Evolutionary conservation across 768 basidiomycete genomes (phyloP).

Genomic region (Pleurotus platypus): DNA sequence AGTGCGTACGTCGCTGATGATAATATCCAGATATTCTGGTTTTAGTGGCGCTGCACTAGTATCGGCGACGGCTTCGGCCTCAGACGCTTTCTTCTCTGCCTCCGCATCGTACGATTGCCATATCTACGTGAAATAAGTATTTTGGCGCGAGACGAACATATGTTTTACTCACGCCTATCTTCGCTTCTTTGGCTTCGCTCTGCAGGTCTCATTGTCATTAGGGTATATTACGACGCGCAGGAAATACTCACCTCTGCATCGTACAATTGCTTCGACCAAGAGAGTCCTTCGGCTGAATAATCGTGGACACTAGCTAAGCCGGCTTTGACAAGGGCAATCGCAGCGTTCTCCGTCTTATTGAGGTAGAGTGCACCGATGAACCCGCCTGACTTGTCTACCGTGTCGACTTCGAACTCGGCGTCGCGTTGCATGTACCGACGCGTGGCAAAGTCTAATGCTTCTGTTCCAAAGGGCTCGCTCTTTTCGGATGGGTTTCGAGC

Average conservation of each 20-base stretch:
- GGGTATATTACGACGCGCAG: slow-evolving; percentile 1
- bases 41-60: slow-evolving; percentile 55
- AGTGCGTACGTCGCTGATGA: slow-evolving; percentile 83
- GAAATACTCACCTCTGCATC: slow-evolving; percentile 68
- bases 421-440: slow-evolving; percentile 91
- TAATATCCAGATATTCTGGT: slow-evolving; percentile 87
- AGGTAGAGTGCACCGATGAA: slow-evolving; percentile 88
- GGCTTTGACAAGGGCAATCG: slow-evolving; percentile 78
- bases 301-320: slow-evolving; percentile 86
- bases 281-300: slow-evolving; percentile 79
- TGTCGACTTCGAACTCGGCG: slow-evolving; percentile 88
- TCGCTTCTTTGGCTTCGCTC: slow-evolving; percentile 79
- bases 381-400: slow-evolving; percentile 90
- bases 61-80: slow-evolving; percentile 38
- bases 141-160: background rate
- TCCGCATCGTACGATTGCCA: slow-evolving; percentile 85
- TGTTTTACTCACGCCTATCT: slow-evolving; percentile 60
- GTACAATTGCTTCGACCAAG: slow-evolving; percentile 77
- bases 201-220: slow-evolving; percentile 20
- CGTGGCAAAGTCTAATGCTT: slow-evolving; percentile 77
- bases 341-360: slow-evolving; percentile 85
- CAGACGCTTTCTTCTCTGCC: slow-evolving; percentile 49
- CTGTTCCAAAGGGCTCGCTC: slow-evolving; percentile 82
- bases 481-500: slow-evolving; percentile 81
- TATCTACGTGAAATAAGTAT: slow-evolving; percentile 44